These are phyloP conservation scores for Fusarium dimerum DNA, from an alignment of 2,329 filamentous ascomycete species.

Conservation along the genomic window DNA sequence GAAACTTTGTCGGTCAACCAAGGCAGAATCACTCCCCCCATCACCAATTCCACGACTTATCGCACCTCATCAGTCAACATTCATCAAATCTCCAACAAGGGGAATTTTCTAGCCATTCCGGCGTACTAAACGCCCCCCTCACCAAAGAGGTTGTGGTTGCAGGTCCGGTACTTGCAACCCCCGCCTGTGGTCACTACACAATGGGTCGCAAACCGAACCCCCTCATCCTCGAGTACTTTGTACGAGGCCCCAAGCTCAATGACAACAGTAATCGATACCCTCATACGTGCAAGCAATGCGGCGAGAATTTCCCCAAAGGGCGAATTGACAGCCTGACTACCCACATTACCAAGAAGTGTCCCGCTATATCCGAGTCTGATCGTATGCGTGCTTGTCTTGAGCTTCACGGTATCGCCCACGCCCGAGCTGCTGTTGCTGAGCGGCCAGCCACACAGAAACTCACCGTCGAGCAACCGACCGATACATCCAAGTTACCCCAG, in stretches of 20 bases:
- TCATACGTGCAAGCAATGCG: conserved; percentile 86
- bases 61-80: conserved; percentile 6
- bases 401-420: conserved; percentile 67
- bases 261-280: conserved; percentile 91
- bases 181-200: conserved; percentile 28
- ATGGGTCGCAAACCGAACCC: conserved; percentile 86
- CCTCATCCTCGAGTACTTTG: conserved; percentile 85
- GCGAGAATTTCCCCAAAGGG: conserved; percentile 87
- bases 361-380: conserved; percentile 72
- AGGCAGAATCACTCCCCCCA: conserved; percentile 39
- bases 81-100: conserved; percentile 14
- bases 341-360: conserved; percentile 86
- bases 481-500: conserved; percentile 45
- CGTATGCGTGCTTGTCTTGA: conserved; percentile 74
- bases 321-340: conserved; percentile 79
- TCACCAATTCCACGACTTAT: conserved; percentile 26
- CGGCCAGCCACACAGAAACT: conserved; percentile 30
- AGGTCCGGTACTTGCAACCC: conserved; percentile 28
- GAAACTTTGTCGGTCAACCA: conserved; percentile 2
- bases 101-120: conserved; percentile 16
- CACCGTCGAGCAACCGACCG: conserved; percentile 31
- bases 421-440: conserved; percentile 34
- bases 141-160: conserved; percentile 26
- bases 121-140: conserved; percentile 17
- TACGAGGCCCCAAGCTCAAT: conserved; percentile 80